A percentile compares a stretch with the other conserved stretches of the same genome.
Evolutionary conservation across 1,139 yeast species (phyloP).

Genomic region (Nakaseomyces uthaithaninus): DNA sequence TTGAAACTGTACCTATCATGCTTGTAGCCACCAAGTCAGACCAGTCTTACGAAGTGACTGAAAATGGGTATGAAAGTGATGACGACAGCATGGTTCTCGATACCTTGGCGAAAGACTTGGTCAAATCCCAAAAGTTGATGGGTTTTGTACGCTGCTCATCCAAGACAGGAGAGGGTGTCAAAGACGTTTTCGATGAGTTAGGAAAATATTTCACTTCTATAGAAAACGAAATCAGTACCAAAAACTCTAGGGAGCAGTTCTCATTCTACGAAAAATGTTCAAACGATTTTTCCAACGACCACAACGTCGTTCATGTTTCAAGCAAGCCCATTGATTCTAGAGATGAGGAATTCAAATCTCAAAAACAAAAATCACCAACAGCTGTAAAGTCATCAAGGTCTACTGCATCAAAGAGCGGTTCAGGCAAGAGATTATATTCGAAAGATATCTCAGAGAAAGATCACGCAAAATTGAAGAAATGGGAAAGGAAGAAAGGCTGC

Average conservation of each 20-base stretch:
- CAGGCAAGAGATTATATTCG: neutral
- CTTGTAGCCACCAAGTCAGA: slow-evolving; percentile 81
- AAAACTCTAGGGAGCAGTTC: neutral
- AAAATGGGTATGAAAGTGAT: slow-evolving; percentile 53
- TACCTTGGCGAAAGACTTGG: slow-evolving; percentile 50
- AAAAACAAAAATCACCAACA: neutral
- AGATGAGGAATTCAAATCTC: neutral
- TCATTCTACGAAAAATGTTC: neutral
- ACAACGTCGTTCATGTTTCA: neutral
- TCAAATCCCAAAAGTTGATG: slow-evolving; percentile 64
- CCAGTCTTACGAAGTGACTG: slow-evolving; percentile 12
- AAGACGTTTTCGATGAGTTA: slow-evolving; percentile 72
- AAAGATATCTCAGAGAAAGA: neutral
- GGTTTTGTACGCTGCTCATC: slow-evolving; percentile 82
- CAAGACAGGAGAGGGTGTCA: slow-evolving; percentile 75
- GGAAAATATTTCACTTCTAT: slow-evolving; percentile 38
- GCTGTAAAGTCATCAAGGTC: neutral
- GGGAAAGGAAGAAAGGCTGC: slow-evolving; percentile 2
- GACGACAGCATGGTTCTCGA: slow-evolving; percentile 60
- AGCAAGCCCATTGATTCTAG: neutral
- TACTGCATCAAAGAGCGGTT: neutral
- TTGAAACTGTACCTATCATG: slow-evolving; percentile 48
- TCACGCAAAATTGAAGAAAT: neutral
- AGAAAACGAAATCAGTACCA: neutral
- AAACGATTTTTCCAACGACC: neutral